Conservation (phyloP, 2,329 filamentous ascomycete species). For the Aureobasidium mangrovei region DNA sequence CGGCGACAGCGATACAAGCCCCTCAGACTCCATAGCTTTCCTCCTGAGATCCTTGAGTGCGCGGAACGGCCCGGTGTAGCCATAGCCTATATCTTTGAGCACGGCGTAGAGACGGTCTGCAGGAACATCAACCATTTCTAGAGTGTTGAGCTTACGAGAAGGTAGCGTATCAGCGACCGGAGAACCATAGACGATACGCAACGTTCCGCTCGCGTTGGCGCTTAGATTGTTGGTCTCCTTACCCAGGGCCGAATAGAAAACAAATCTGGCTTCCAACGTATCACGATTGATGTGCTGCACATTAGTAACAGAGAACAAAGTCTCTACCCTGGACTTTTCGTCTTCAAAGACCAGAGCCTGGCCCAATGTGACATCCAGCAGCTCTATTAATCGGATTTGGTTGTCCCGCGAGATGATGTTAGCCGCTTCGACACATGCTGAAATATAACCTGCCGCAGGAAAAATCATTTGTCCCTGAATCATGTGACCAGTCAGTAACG, state of each 20-base stretch:
- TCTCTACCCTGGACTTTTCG: constrained; percentile 16
- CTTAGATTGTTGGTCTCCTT: too few species aligned
- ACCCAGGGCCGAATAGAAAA: too few species aligned
- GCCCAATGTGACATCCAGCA: constrained; percentile 17
- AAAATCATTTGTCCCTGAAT: constrained; percentile 17
- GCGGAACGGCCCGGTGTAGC: constrained; percentile 18
- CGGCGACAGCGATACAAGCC: too few species aligned
- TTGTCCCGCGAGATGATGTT: constrained; percentile 8
- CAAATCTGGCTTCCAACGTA: too few species aligned
- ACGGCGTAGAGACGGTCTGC: constrained; percentile 18
- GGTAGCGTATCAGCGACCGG: too few species aligned
- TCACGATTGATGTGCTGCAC: background rate
- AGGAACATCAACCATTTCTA: constrained; percentile 5
- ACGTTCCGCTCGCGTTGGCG: constrained; percentile 1
- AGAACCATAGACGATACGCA: constrained; percentile 30
- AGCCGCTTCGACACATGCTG: constrained; percentile 15
- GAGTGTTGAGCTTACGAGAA: background rate
- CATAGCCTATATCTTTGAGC: constrained; percentile 19
- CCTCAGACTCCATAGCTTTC: background rate
- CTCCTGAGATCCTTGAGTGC: constrained; percentile 7
- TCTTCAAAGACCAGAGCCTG: constrained; percentile 19
- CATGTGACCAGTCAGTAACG: constrained; percentile 17
- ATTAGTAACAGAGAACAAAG: constrained; percentile 7
- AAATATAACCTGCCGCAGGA: constrained; percentile 17
- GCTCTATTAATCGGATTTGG: constrained; percentile 17